Evolutionary conservation across 306 rosid species (phyloP), one percentile per base, ranked within the genome.

Genomic region (Comarum palustre): DNA sequence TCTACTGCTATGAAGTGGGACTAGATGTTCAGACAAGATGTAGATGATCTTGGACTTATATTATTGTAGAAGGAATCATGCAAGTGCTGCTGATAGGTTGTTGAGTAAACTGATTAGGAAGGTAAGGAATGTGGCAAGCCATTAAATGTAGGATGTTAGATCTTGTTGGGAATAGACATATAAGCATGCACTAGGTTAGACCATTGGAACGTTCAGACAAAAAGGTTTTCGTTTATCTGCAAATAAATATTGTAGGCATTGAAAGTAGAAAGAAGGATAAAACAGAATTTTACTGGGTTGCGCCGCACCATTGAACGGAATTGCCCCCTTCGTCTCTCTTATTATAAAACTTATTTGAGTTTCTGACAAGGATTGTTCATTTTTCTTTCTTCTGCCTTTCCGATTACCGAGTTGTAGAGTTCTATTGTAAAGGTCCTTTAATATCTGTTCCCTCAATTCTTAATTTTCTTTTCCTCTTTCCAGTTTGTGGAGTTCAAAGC

Each of bases 401-500:
- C 27, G 29, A 47, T 59, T 73, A 43, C 36, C 42, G 29, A 29
- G 41, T 75, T 27, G 67, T 39, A 41, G 59, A 45, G 6, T 16
- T 52, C 39, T 66, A 16, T 43, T 60, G 41, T n/a, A 66, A 43
- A 27, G 60, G 68, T 75, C 62, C 51, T 43, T 55, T 48, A 48
- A 57, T 38, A 72, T 82, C 66, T 72, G 76, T 81, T 76, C 66
- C 67, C 54, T 20, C 54, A 32, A 7, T 16, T 59, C 38, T 12
- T 47, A 36, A 43, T 65, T 80, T 82, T 77, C 27, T 66, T 80
- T 74, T 69, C 83, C 67, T 48, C 59, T 76, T 73, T 82, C 84
- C 84, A 88, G 96, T 76, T 82, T 85, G 89, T 63, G 92, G 96
- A 65, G 84, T 84, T 80, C 94, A 86, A 78, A 89, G 98, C 86